Base-by-base conservation (phyloP, 2,329 filamentous ascomycete species). In the Trichophyton simii region DNA sequence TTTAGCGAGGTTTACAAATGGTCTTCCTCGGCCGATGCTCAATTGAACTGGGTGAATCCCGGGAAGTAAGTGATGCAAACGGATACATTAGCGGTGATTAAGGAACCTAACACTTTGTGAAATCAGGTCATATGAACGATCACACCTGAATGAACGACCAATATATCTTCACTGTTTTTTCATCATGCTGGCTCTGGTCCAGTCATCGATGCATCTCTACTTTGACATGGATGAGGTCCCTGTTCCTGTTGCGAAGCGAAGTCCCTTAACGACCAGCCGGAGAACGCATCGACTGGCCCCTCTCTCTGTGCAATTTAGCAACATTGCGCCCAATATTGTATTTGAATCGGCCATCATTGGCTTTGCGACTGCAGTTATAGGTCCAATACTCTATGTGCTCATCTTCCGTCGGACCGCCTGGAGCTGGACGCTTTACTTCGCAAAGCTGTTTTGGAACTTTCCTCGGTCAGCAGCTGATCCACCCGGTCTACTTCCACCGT, bases 1-100 rank as follows among this genome's bases (percentile, higher is more conserved):
- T 96, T 92, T 72, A 86, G 84, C 69, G 86, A 91, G 69, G 79
- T 92, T 42, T 96, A 90, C 70, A 83, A 95, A 22, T 90, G 85
- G 82, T 87, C 87, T 3, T 79, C 82, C 59, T 77, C 84, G 22
- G 76, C 77, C 18, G 75, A 75, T 44, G 80, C 82, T 59, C 84
- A 86, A 64, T 78, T 96, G 60, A 81, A 82, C 65, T 88, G 87
- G 82, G 84, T 95, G 66, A 87, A 87, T 60, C 81, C 84, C 66
- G 83, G 81, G 63, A 84, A 83, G 72, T 85, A 78, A 64, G 85
- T 81, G 46, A 28, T n/a, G 6, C 13, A 15, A 42, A 1, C 2
- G 4, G 20, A 54, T 60, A 31, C 38, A 9, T 62, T 65, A 18
- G 4, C 34, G 6, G 13, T 13, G 28, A 34, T 55, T 8, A 31